Conservation (phyloP, 129 eudicot genomes). For the Calendula officinalis region DNA sequence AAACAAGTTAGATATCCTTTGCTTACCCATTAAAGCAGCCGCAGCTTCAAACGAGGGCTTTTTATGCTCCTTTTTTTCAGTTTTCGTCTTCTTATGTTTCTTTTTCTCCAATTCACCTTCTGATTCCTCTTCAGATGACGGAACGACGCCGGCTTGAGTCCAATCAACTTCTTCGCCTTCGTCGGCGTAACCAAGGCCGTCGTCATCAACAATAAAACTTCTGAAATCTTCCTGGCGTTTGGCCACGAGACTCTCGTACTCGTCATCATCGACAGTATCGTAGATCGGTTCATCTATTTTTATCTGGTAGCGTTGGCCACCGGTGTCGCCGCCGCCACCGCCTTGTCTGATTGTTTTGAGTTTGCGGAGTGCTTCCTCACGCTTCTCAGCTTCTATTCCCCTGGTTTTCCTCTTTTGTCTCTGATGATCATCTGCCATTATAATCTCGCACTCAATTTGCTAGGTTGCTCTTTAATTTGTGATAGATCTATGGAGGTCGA, state of each 20-base stretch:
- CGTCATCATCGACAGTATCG: slow-evolving; percentile 82
- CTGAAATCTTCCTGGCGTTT: slow-evolving; percentile 72
- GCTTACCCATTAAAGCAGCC: slow-evolving; percentile 90
- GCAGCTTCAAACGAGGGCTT: slow-evolving; percentile 77
- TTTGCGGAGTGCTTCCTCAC: slow-evolving; percentile 70
- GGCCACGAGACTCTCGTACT: slow-evolving; percentile 73
- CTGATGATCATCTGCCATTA: slow-evolving; percentile 59
- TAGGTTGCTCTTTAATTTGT: background rate
- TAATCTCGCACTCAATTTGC: background rate
- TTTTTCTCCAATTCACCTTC: slow-evolving; percentile 52
- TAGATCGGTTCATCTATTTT: slow-evolving; percentile 78
- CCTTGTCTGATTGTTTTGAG: slow-evolving; percentile 65
- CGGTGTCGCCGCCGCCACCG: slow-evolving; percentile 41
- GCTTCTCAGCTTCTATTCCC: slow-evolving; percentile 41
- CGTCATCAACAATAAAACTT: slow-evolving; percentile 77
- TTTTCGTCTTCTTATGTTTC: slow-evolving; percentile 45
- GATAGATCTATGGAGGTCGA: slow-evolving; percentile 16
- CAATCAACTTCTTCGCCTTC: slow-evolving; percentile 84
- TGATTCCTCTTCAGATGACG: slow-evolving; percentile 59
- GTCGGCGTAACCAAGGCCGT: slow-evolving; percentile 78
- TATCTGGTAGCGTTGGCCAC: slow-evolving; percentile 43
- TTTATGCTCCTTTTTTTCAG: slow-evolving; percentile 48
- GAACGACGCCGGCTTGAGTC: slow-evolving; percentile 50
- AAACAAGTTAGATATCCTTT: slow-evolving; percentile 69
- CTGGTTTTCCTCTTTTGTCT: slow-evolving; percentile 47